Percentiles rank a stretch among this genome's conserved stretches.
Conservation (phyloP, 768 basidiomycete genomes). For the Trametes elegans region DNA sequence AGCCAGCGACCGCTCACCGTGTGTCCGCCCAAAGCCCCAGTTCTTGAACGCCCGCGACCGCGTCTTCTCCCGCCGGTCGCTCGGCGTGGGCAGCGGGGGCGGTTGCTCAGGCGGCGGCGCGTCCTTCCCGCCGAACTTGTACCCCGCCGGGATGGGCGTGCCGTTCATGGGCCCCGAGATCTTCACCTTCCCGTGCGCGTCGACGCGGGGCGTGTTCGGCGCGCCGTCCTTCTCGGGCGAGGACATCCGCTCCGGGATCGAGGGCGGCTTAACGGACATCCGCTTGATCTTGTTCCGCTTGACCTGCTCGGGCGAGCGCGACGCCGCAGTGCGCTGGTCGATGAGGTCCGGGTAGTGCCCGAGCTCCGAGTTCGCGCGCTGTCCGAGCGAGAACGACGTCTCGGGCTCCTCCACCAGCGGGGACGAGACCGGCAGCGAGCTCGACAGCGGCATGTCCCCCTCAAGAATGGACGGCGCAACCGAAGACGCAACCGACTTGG, state of each 20-base stretch:
- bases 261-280: conserved; percentile 56
- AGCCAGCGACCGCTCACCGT: conserved; percentile 35
- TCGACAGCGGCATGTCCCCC: conserved; percentile 62
- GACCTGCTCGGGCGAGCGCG: conserved; percentile 52
- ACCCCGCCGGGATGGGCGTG: conserved; percentile 80
- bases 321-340: conserved; percentile 40
- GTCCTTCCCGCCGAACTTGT: conserved; percentile 87
- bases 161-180: conserved; percentile 90
- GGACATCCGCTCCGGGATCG: conserved; percentile 40
- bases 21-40: conserved; percentile 62
- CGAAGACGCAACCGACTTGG: conserved; percentile 46
- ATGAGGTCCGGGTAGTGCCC: conserved; percentile 75
- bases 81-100: conserved; percentile 29
- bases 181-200: conserved; percentile 65
- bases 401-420: conserved; percentile 38
- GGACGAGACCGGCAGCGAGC: conserved; percentile 50
- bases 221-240: conserved; percentile 49
- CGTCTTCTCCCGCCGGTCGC: conserved; percentile 84
- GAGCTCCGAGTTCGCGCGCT: conserved; percentile 76
- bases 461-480: conserved; percentile 42
- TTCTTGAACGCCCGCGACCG: conserved; percentile 91
- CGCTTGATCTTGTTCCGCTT: conserved; percentile 53
- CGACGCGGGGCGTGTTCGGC: conserved; percentile 46
- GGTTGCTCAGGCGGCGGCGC: conserved; percentile 35
- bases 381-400: conserved; percentile 35